Conservation (phyloP, 352 stramenopile genomes). For the Globisporangium paddicum region DNA sequence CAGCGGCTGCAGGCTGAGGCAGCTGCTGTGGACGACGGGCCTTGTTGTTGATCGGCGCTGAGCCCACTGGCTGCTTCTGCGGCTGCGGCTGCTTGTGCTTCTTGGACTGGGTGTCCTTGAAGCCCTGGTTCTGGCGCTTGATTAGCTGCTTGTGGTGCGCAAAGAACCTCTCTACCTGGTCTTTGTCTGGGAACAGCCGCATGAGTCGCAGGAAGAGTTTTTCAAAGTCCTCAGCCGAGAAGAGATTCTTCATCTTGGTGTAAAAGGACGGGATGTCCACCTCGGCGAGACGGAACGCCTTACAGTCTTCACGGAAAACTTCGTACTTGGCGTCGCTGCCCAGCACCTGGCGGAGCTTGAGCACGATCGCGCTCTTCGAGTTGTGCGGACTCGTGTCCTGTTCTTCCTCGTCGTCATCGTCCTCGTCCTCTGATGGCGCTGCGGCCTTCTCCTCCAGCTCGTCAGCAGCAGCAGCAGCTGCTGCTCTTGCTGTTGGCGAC, state of each 20-base stretch:
- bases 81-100: constrained; percentile 38
- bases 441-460: constrained; percentile 52
- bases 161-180: constrained; percentile 63
- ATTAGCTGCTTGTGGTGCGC: constrained; percentile 49
- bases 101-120: constrained; percentile 38
- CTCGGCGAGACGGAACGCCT: constrained; percentile 55
- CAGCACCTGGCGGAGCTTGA: constrained; percentile 72
- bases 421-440: constrained; percentile 13
- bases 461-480: constrained; percentile 1
- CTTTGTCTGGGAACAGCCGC: constrained; percentile 57
- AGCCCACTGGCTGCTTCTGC: constrained; percentile 18
- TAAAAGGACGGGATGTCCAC: constrained; percentile 70
- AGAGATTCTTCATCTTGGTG: constrained; percentile 57
- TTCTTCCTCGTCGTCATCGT: constrained; percentile 37
- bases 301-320: constrained; percentile 75
- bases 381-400: constrained; percentile 21
- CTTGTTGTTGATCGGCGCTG: constrained; percentile 4
- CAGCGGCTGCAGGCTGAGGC: constrained; percentile 32
- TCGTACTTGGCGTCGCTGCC: constrained; percentile 82
- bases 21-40: constrained; percentile 21
- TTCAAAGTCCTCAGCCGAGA: constrained; percentile 56
- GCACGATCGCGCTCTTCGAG: constrained; percentile 71
- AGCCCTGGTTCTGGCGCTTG: constrained; percentile 35
- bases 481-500: not conserved
- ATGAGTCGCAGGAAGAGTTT: constrained; percentile 79